Base-by-base conservation (phyloP, 1,284 basidiomycete genomes). In the Trametes polyzona region DNA sequence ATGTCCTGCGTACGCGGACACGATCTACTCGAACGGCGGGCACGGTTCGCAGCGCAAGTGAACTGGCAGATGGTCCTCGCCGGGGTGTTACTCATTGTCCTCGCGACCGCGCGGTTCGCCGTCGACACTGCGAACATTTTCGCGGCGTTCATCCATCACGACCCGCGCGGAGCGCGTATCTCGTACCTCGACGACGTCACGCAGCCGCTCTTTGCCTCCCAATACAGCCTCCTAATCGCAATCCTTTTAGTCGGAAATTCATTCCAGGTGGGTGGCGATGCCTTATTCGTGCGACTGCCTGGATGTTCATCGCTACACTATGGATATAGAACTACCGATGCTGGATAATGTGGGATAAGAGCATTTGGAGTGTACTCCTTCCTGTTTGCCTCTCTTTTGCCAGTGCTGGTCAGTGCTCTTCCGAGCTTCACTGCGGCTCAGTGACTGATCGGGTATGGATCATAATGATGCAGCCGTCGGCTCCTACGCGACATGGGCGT, bases 301-400 rank as follows among this genome's bases (percentile, higher is more conserved):
- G 23, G n/a, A 3, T 17, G 6, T 24, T 37, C 16, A 27, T 19
- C 23, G 7, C 21, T 27, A 10, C 4, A 17, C 12, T 17, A 6
- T 14, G 6, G 17, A 19, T 12, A 12, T 35, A 65, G 64, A 58
- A 35, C 17, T 65, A 63, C 43, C 57, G 64, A 14, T 59, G 59
- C 43, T 65, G 53, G 56, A 55, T 65, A 17, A 55, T 63, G 1
- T 65, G 64, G 62, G 59, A 55, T 4, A 57, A 47, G 10, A 52
- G 26, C n/a, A n/a, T 56, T 5, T 59, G 48, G 32, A 35, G 63
- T 14, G 49, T 62, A 2, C 14, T 58, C 10, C 11, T 63, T 17
- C 64, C 64, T 6, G 48, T 65, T 27, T 5, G 24, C 9, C 57
- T 65, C 6, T 46, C 54, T 11, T 24, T 61, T 7, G 42, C 49